phyloP scores from a whole-genome alignment of 495 filamentous ascomycete genomes.

The Poronia punctata region DNA sequence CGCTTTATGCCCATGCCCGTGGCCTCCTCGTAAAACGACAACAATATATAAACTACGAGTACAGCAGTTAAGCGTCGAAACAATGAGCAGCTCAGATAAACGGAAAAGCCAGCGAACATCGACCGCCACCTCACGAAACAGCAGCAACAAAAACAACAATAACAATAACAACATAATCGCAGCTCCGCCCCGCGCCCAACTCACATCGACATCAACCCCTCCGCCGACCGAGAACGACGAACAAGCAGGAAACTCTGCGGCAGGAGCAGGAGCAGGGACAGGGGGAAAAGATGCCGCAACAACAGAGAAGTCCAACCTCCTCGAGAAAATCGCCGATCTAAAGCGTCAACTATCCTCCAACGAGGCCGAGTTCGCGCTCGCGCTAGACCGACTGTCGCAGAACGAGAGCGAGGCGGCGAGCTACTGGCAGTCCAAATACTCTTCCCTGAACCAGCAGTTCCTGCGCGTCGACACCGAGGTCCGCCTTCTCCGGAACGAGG shows the following conservation, averaged over 20 bases:
- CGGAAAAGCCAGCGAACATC: conserved; percentile 23
- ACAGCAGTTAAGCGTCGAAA: conserved; percentile 13
- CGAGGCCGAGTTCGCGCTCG: conserved; percentile 38
- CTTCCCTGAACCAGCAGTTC: conserved; percentile 35
- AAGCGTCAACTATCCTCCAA: conserved; percentile 37
- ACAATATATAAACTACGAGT: no score
- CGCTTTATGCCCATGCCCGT: no score
- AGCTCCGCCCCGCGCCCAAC: conserved; percentile 33
- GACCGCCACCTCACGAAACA: conserved; percentile 14
- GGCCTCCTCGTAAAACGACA: no score
- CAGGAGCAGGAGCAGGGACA: conserved; percentile 1
- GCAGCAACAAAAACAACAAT: no score
- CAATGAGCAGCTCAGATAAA: conserved; percentile 27
- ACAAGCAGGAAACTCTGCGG: conserved; percentile 1
- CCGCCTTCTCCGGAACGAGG: conserved; percentile 33
- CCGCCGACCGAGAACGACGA: conserved; percentile 25
- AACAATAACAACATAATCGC: conserved; percentile 31
- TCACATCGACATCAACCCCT: conserved; percentile 27
- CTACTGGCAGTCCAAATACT: conserved; percentile 44
- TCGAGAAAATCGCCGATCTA: conserved; percentile 34
- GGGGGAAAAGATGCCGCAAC: conserved; percentile 20
- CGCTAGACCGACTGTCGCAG: conserved; percentile 37
- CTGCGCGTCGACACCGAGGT: conserved; percentile 37
- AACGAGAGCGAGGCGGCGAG: conserved; percentile 37
- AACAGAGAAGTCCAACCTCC: conserved; percentile 35